These are phyloP conservation scores for Amniculicola lignicola DNA, from an alignment of 495 filamentous ascomycete genomes.

Conservation along the genomic window DNA sequence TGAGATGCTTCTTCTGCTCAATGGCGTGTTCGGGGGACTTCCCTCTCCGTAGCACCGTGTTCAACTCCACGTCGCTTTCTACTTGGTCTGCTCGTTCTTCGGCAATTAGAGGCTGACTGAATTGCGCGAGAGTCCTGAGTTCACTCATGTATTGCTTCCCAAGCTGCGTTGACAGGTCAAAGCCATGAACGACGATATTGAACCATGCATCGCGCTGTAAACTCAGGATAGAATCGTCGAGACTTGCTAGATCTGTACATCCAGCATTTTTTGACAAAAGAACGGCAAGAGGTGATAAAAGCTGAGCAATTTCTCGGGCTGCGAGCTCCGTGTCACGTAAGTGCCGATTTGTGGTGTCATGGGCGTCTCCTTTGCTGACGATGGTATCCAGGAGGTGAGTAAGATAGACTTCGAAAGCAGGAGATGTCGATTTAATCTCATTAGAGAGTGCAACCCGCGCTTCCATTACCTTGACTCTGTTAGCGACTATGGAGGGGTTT, in stretches of 20 bases:
- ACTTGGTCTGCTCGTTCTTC: constrained; percentile 81
- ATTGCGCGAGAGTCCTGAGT: constrained; percentile 73
- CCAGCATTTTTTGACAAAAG: constrained; percentile 59
- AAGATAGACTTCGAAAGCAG: constrained; percentile 73
- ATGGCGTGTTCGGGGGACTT: constrained; percentile 70
- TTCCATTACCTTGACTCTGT: constrained; percentile 55
- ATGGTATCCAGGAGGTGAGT: constrained; percentile 81
- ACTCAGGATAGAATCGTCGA: constrained; percentile 53
- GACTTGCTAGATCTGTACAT: constrained; percentile 38
- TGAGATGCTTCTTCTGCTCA: constrained; percentile 75
- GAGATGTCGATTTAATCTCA: constrained; percentile 61
- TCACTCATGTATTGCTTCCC: constrained; percentile 67
- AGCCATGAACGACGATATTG: constrained; percentile 91
- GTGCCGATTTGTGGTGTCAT: constrained; percentile 55
- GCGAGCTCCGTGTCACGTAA: constrained; percentile 74
- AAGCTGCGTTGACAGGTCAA: constrained; percentile 65
- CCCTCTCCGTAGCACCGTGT: constrained; percentile 81
- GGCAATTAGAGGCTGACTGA: constrained; percentile 78
- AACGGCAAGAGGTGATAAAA: constrained; percentile 76
- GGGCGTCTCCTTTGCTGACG: constrained; percentile 81
- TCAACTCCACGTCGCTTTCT: constrained; percentile 93
- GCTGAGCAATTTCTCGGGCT: constrained; percentile 75
- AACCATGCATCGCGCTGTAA: constrained; percentile 93
- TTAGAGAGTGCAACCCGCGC: constrained; percentile 76
- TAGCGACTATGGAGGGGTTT: constrained; percentile 1